phyloP scores from a whole-genome alignment of 148 eudicot species.

The Rhododendron kiyosumense region DNA sequence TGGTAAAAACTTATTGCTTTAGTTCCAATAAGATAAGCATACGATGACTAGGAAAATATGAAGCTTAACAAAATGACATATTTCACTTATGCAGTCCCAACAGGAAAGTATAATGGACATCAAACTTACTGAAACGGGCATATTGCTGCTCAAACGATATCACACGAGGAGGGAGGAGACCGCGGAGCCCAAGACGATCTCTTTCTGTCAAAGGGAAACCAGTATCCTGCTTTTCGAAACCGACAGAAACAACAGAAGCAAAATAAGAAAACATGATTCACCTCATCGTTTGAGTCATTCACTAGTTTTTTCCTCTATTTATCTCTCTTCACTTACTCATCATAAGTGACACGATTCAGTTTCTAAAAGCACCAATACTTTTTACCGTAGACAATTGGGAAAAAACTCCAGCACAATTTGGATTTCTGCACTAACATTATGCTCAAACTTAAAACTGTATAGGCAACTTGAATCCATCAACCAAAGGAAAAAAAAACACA shows the following conservation, averaged over 20 bases:
- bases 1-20: background rate
- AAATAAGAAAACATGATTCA: background rate
- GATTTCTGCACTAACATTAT: background rate
- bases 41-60: background rate
- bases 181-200: conserved; percentile 98
- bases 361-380: background rate
- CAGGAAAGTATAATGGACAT: background rate
- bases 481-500: background rate
- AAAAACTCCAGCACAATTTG: background rate
- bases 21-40: background rate
- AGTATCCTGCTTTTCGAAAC: conserved; percentile 63
- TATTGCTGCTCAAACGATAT: conserved; percentile 92
- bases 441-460: background rate
- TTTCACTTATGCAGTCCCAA: background rate
- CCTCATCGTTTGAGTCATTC: background rate
- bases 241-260: background rate
- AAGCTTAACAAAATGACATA: background rate
- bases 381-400: background rate
- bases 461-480: background rate
- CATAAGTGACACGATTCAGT: background rate
- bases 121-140: conserved; percentile 81
- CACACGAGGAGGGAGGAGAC: conserved; percentile 93
- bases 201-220: conserved; percentile 93
- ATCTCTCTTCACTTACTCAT: background rate
- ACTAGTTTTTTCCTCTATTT: background rate